A percentile compares a stretch with the other conserved stretches of the same genome.
Evolutionary conservation across 768 basidiomycete genomes (phyloP).

Genomic region (Phanerodontia chrysosporium): DNA sequence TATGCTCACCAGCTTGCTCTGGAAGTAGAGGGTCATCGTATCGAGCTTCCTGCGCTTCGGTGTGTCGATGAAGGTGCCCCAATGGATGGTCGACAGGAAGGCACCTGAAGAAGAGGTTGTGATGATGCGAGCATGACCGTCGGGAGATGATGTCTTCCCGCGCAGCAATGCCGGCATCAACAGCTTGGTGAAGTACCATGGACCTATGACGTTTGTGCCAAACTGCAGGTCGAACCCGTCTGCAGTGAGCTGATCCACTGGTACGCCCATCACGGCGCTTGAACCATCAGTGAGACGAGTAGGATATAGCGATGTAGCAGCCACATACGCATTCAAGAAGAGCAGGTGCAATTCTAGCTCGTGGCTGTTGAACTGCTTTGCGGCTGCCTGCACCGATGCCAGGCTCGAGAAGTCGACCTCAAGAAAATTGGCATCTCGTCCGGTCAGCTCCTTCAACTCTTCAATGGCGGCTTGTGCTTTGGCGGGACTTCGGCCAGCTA

Average conservation of each 20-base stretch:
- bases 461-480: constrained; percentile 25
- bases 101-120: constrained; percentile 22
- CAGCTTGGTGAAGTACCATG: constrained; percentile 32
- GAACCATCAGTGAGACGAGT: no score
- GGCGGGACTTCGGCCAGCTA: constrained; percentile 22
- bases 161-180: constrained; percentile 31
- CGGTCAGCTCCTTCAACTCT: constrained; percentile 23
- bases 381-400: constrained; percentile 18
- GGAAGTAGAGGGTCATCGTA: constrained; percentile 13
- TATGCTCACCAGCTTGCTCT: constrained; percentile 36
- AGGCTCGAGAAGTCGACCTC: constrained; percentile 25
- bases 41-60: constrained; percentile 12
- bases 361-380: constrained; percentile 22
- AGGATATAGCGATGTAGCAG: background rate
- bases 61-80: constrained; percentile 16
- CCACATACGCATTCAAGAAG: constrained; percentile 19
- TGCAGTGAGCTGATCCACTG: constrained; percentile 28
- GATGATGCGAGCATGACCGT: constrained; percentile 32
- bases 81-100: constrained; percentile 5
- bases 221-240: constrained; percentile 41
- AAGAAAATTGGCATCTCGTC: constrained; percentile 24
- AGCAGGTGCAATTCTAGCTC: constrained; percentile 19
- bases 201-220: constrained; percentile 34
- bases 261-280: constrained; percentile 30
- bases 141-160: constrained; percentile 26